Conservation (phyloP, 2,329 filamentous ascomycete species). For the Ophiostoma himal-ulmi region DNA sequence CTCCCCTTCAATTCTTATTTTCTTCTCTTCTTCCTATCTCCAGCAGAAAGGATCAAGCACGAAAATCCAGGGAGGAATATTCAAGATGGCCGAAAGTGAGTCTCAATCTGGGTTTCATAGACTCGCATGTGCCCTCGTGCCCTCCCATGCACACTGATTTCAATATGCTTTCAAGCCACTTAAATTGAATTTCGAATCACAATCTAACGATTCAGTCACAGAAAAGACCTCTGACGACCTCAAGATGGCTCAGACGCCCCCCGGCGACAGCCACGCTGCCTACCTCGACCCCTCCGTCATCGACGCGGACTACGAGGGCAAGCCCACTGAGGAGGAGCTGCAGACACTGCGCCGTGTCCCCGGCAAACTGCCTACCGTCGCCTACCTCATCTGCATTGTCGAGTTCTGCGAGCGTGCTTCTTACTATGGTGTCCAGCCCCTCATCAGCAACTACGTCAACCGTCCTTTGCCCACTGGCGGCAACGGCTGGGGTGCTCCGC, state of each 20-base stretch:
- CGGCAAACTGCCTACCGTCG: conserved; percentile 57
- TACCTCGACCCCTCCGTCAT: conserved; percentile 22
- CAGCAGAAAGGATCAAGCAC: conserved; percentile 10
- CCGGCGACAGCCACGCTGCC: conserved; percentile 20
- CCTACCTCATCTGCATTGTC: conserved; percentile 65
- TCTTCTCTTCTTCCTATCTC: conserved; percentile 9
- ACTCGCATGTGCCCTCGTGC: background rate
- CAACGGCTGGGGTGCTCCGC: conserved; percentile 44
- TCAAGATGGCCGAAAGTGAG: conserved; percentile 20
- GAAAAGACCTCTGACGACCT: conserved; percentile 15
- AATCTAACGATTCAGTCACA: conserved; percentile 17
- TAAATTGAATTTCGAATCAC: background rate
- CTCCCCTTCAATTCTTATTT: background rate
- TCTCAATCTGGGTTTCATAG: background rate
- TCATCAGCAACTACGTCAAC: conserved; percentile 64
- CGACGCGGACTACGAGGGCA: conserved; percentile 34
- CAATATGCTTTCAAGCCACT: background rate
- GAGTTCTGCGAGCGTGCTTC: conserved; percentile 73
- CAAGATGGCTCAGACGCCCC: conserved; percentile 16
- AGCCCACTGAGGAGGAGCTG: conserved; percentile 59
- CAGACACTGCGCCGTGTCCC: conserved; percentile 57
- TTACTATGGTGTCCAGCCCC: conserved; percentile 65
- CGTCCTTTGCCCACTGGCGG: conserved; percentile 48
- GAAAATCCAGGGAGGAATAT: conserved; percentile 5
- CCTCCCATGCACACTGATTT: background rate